Percentiles rank a stretch among this genome's conserved stretches.
These are phyloP conservation scores for Populus ilicifolia DNA, from an alignment of 345 rosid species.

Conservation along the genomic window DNA sequence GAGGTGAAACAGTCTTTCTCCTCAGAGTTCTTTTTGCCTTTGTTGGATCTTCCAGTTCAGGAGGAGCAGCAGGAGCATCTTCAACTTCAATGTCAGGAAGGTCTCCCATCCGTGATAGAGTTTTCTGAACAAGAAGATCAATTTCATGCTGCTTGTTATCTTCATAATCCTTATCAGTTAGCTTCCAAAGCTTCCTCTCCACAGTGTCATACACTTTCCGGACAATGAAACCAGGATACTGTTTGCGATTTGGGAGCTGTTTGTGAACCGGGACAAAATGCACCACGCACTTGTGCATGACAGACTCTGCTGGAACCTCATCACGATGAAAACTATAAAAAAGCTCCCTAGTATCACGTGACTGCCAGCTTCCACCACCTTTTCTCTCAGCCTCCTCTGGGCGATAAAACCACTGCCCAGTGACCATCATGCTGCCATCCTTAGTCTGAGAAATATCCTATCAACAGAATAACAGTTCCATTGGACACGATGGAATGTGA, in stretches of 20 bases:
- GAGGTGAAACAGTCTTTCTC: conserved; percentile 50
- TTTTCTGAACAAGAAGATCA: conserved; percentile 74
- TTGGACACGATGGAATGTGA: background rate
- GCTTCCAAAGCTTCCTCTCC: conserved; percentile 59
- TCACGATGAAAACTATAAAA: conserved; percentile 96
- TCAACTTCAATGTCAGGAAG: conserved; percentile 58
- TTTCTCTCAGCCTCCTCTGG: conserved; percentile 95
- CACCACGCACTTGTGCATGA: conserved; percentile 95
- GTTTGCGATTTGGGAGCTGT: conserved; percentile 76
- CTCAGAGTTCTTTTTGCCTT: conserved; percentile 47
- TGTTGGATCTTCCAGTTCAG: conserved; percentile 49
- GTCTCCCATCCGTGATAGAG: conserved; percentile 57
- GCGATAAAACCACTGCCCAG: conserved; percentile 98
- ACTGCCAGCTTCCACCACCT: conserved; percentile 94
- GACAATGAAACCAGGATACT: conserved; percentile 88
- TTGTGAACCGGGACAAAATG: conserved; percentile 87
- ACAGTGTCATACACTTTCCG: conserved; percentile 73
- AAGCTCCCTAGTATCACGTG: conserved; percentile 75
- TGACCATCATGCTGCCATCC: conserved; percentile 64
- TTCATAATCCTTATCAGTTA: conserved; percentile 75
- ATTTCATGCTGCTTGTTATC: conserved; percentile 69
- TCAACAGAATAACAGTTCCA: conserved; percentile 12
- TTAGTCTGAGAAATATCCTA: conserved; percentile 75
- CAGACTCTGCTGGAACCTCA: conserved; percentile 95
- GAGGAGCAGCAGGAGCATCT: conserved; percentile 21